Evolutionary conservation across 306 rosid species (phyloP).

Genomic region (Purshia tridentata): DNA sequence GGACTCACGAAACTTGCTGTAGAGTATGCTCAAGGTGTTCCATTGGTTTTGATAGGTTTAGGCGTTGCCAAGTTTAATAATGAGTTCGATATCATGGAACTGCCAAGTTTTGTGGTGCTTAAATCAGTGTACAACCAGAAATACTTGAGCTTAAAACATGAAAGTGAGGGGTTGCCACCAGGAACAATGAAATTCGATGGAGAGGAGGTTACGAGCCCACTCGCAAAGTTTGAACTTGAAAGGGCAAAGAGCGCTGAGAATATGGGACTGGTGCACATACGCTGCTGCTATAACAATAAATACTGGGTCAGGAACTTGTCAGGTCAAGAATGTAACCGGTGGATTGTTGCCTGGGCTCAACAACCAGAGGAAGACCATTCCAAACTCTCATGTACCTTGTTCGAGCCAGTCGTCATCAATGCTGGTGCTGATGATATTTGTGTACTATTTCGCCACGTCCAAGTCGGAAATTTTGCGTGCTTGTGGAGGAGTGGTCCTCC

Average conservation of each 20-base stretch:
- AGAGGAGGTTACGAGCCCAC: background rate
- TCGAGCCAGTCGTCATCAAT: background rate
- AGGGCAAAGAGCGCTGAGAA: background rate
- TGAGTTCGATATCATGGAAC: background rate
- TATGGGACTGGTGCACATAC: background rate
- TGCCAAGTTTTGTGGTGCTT: slow-evolving; percentile 9
- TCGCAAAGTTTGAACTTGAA: slow-evolving; percentile 18
- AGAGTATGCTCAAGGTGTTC: too few relatives aligned
- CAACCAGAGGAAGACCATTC: background rate
- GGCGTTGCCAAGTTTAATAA: too few relatives aligned
- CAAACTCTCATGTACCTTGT: slow-evolving; percentile 5
- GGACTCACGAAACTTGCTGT: too few relatives aligned
- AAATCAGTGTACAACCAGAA: slow-evolving; percentile 8
- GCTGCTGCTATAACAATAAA: slow-evolving; percentile 16
- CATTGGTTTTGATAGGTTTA: too few relatives aligned
- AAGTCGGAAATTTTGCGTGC: too few relatives aligned
- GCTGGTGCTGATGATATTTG: too few relatives aligned
- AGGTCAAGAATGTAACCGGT: too few relatives aligned
- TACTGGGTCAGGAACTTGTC: background rate
- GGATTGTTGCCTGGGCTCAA: background rate
- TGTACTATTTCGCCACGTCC: too few relatives aligned
- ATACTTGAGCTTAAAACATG: background rate
- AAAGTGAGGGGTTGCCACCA: too few relatives aligned
- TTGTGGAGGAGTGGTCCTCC: background rate
- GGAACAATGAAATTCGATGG: background rate